These are phyloP conservation scores for Globisporangium nagaii DNA, from an alignment of 352 stramenopile species.

Conservation along the genomic window DNA sequence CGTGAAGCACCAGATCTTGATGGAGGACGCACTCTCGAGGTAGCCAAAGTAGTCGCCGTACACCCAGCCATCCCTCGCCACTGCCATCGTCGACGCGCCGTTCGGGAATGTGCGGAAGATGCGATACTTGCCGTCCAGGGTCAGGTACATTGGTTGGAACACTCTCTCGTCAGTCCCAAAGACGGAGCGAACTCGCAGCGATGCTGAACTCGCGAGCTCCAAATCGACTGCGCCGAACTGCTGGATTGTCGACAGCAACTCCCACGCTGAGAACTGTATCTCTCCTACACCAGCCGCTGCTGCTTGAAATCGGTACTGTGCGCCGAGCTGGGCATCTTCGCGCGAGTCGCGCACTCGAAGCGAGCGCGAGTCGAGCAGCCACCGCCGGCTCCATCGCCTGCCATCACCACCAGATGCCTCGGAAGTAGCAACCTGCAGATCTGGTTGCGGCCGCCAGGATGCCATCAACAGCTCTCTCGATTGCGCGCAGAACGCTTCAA, in stretches of 20 bases:
- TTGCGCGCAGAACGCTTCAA: conserved; percentile 7
- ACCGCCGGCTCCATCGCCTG: conserved; percentile 8
- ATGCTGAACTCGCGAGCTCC: neutral
- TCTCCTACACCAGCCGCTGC: neutral
- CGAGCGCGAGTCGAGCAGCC: conserved; percentile 12
- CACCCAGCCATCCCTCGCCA: conserved; percentile 3
- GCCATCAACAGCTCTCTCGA: neutral
- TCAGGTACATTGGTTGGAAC: neutral
- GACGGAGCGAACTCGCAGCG: neutral
- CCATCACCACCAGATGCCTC: neutral
- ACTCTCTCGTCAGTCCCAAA: neutral
- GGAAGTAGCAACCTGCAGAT: neutral
- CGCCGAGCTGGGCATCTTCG: neutral
- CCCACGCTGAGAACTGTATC: neutral
- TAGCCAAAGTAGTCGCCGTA: conserved; percentile 23
- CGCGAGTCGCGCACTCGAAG: conserved; percentile 1
- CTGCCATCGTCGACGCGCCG: conserved; percentile 18
- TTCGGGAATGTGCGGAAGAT: conserved; percentile 24
- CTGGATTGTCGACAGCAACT: conserved; percentile 1
- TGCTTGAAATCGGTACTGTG: neutral
- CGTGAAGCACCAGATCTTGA: neutral
- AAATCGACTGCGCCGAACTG: neutral
- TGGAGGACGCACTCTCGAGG: neutral
- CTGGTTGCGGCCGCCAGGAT: too few species aligned
- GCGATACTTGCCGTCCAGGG: conserved; percentile 20